Evolutionary conservation across 2,329 filamentous ascomycete species (phyloP).

Genomic region (Geosmithia flava): DNA sequence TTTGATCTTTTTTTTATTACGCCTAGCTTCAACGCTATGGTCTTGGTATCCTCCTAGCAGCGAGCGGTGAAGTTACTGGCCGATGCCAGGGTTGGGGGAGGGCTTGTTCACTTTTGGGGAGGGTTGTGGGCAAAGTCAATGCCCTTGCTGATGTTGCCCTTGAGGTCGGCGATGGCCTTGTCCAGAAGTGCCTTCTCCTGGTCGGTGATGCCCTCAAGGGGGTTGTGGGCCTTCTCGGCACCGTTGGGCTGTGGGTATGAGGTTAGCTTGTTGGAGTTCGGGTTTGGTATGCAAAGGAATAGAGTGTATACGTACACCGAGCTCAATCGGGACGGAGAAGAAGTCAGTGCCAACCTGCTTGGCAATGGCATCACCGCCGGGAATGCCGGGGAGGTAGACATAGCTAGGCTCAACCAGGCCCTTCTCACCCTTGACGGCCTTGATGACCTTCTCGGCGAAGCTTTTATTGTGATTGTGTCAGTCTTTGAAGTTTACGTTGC

Average conservation of each 20-base stretch:
- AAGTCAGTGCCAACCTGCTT: conserved; percentile 80
- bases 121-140: conserved; percentile 79
- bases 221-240: conserved; percentile 74
- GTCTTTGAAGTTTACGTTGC: conserved; percentile 4
- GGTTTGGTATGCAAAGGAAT: background rate
- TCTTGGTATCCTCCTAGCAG: conserved; percentile 12
- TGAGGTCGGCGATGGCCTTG: conserved; percentile 63
- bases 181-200: conserved; percentile 83
- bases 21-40: conserved; percentile 21
- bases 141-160: conserved; percentile 91
- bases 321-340: conserved; percentile 93
- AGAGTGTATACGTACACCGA: conserved; percentile 60
- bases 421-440: conserved; percentile 78
- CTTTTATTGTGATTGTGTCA: conserved; percentile 24
- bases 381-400: conserved; percentile 84
- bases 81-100: conserved; percentile 13
- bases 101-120: conserved; percentile 65
- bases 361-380: conserved; percentile 74
- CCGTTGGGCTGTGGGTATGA: conserved; percentile 52
- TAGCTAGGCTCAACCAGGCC: conserved; percentile 90
- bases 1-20: conserved; percentile 18
- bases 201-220: conserved; percentile 64
- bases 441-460: conserved; percentile 90
- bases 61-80: conserved; percentile 3
- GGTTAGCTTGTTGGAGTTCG: conserved; percentile 13